Evolutionary conservation across 345 rosid genomes (phyloP).

Genomic region (Aethionema arabicum): DNA sequence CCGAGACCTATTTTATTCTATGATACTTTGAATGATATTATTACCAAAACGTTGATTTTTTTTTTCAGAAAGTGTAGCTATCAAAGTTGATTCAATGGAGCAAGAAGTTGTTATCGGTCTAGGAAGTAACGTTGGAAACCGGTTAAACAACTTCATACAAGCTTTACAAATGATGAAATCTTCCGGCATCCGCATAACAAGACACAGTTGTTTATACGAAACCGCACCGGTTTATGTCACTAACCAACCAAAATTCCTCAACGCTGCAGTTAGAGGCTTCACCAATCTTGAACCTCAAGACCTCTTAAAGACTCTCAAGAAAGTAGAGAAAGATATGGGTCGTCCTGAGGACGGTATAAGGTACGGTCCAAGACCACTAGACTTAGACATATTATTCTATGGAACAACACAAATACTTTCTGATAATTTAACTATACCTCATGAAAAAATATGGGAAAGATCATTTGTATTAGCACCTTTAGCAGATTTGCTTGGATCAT

Average conservation of each 20-base stretch:
- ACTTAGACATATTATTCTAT: slow-evolving; percentile 84
- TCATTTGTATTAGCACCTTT: slow-evolving; percentile 91
- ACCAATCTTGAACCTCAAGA: slow-evolving; percentile 86
- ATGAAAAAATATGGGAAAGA: slow-evolving; percentile 89
- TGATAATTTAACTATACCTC: slow-evolving; percentile 64
- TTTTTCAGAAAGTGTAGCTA: slow-evolving; percentile 33
- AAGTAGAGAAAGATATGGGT: slow-evolving; percentile 76
- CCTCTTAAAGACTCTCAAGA: slow-evolving; percentile 62
- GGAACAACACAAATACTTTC: slow-evolving; percentile 64
- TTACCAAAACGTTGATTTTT: no score
- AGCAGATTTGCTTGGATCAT: slow-evolving; percentile 73
- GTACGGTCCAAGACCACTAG: slow-evolving; percentile 87
- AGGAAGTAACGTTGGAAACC: slow-evolving; percentile 89
- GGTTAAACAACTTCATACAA: slow-evolving; percentile 62
- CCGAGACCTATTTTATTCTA: no score
- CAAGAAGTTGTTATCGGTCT: slow-evolving; percentile 85
- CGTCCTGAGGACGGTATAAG: slow-evolving; percentile 66
- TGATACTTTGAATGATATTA: no score
- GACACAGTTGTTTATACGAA: slow-evolving; percentile 84
- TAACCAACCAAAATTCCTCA: slow-evolving; percentile 82
- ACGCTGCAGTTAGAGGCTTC: slow-evolving; percentile 78
- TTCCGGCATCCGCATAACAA: slow-evolving; percentile 56
- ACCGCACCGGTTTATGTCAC: slow-evolving; percentile 89
- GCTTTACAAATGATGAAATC: slow-evolving; percentile 64
- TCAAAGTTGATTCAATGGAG: slow-evolving; percentile 62